Evolutionary conservation across 805 yeast species (phyloP).

Genomic region (Wickerhamiella kurtzmanii): DNA sequence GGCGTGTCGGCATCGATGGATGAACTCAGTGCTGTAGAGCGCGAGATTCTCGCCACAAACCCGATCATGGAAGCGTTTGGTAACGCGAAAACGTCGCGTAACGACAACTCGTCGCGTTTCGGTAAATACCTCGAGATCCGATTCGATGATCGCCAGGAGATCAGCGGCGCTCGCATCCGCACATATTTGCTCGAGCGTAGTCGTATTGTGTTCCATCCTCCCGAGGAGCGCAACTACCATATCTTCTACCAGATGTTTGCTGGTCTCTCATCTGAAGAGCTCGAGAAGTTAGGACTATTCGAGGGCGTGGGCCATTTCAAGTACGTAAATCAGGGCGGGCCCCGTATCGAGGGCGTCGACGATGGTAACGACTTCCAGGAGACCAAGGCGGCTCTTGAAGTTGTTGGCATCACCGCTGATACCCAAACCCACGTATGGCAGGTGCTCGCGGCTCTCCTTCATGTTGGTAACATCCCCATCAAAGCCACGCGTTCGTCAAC

Average conservation of each 20-base stretch:
- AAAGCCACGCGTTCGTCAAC: constrained; percentile 78
- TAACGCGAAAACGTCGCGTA: constrained; percentile 94
- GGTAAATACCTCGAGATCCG: constrained; percentile 91
- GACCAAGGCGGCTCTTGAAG: constrained; percentile 60
- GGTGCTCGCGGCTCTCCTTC: constrained; percentile 75
- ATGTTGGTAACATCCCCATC: constrained; percentile 83
- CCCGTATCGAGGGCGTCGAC: constrained; percentile 59
- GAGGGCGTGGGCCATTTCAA: constrained; percentile 48
- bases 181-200: constrained; percentile 89
- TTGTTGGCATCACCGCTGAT: constrained; percentile 57
- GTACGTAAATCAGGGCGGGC: constrained; percentile 68
- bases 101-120: constrained; percentile 93
- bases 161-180: constrained; percentile 88
- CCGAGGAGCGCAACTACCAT: constrained; percentile 85
- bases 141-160: constrained; percentile 59
- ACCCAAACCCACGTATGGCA: constrained; percentile 59
- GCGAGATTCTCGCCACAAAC: constrained; percentile 88
- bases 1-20: constrained; percentile 15
- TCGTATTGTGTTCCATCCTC: constrained; percentile 85
- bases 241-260: constrained; percentile 79
- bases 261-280: constrained; percentile 46
- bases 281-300: constrained; percentile 45
- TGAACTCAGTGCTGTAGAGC: constrained; percentile 83
- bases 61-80: constrained; percentile 98
- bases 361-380: constrained; percentile 65